These are phyloP conservation scores for Pichia sp. DNA, from an alignment of 1,139 yeast genomes.

Conservation along the genomic window DNA sequence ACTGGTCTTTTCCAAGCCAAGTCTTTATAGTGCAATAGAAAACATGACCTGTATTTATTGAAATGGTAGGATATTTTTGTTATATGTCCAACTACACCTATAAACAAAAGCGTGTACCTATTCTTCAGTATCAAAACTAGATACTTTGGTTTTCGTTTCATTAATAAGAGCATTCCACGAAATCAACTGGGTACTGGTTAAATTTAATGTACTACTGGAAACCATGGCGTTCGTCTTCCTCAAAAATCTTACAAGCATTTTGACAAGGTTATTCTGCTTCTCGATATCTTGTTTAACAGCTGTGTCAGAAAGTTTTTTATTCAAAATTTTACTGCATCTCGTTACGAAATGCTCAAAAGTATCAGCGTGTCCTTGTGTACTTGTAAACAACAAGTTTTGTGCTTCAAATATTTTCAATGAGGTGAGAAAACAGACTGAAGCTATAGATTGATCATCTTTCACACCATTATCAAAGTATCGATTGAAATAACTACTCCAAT, in stretches of 20 bases:
- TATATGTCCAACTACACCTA: too few relatives aligned
- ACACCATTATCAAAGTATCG: conserved; percentile 32
- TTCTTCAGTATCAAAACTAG: conserved; percentile 5
- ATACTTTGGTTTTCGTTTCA: conserved; percentile 6
- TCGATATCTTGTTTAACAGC: conserved; percentile 47
- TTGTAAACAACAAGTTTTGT: conserved; percentile 19
- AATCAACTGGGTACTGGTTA: conserved; percentile 17
- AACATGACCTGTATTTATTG: too few relatives aligned
- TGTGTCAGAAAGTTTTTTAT: conserved; percentile 36
- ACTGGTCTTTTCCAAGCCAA: too few relatives aligned
- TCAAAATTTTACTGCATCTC: conserved; percentile 29
- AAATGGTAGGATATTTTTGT: too few relatives aligned
- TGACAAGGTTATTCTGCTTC: conserved; percentile 32
- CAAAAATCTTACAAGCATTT: conserved; percentile 26
- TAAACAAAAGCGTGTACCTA: too few relatives aligned
- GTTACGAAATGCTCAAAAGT: conserved; percentile 26
- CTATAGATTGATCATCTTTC: conserved; percentile 41
- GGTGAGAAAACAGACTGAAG: conserved; percentile 35
- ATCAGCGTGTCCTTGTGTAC: conserved; percentile 10
- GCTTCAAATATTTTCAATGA: conserved; percentile 29
- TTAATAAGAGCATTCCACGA: conserved; percentile 21
- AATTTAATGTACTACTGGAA: conserved; percentile 15
- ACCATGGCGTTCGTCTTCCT: conserved; percentile 18
- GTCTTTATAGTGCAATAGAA: too few relatives aligned
- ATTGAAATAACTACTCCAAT: conserved; percentile 25